Conservation (phyloP, 176 grass and related monocot genomes). For the Carex pumila region DNA sequence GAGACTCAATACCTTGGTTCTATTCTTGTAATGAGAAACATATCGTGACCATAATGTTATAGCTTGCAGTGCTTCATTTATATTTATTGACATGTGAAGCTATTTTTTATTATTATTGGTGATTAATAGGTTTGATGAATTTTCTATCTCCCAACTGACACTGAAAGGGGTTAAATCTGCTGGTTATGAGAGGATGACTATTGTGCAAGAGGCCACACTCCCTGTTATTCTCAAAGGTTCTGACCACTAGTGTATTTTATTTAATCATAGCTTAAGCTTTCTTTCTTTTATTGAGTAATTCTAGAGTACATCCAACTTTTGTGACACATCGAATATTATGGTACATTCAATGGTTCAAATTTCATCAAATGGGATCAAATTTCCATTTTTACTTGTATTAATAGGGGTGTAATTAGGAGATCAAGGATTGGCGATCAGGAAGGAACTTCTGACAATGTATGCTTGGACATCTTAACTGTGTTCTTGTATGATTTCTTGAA, state of each 20-base stretch:
- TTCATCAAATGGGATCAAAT: not conserved
- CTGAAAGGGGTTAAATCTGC: constrained; percentile 90
- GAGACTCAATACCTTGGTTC: not conserved
- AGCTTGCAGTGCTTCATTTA: not conserved
- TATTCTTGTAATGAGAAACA: not conserved
- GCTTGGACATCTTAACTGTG: not conserved
- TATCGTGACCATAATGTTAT: not conserved
- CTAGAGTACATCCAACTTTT: not conserved
- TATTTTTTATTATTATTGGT: not conserved
- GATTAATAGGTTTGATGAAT: constrained; percentile 72
- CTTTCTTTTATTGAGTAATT: not conserved
- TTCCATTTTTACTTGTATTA: not conserved
- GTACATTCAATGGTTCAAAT: not conserved
- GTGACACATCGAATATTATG: not conserved
- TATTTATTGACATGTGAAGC: not conserved
- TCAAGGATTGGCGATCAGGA: not conserved
- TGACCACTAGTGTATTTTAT: constrained; percentile 18
- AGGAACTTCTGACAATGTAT: not conserved
- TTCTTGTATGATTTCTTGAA: not conserved
- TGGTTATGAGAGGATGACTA: constrained; percentile 85
- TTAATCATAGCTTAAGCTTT: constrained; percentile 6
- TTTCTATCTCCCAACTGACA: constrained; percentile 65
- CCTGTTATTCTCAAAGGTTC: constrained; percentile 89
- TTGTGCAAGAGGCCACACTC: constrained; percentile 91
- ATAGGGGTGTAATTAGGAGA: too few relatives aligned